These are phyloP conservation scores for Nannochloropsis oceanica DNA, from an alignment of 108 stramenopile species.

Conservation along the genomic window DNA sequence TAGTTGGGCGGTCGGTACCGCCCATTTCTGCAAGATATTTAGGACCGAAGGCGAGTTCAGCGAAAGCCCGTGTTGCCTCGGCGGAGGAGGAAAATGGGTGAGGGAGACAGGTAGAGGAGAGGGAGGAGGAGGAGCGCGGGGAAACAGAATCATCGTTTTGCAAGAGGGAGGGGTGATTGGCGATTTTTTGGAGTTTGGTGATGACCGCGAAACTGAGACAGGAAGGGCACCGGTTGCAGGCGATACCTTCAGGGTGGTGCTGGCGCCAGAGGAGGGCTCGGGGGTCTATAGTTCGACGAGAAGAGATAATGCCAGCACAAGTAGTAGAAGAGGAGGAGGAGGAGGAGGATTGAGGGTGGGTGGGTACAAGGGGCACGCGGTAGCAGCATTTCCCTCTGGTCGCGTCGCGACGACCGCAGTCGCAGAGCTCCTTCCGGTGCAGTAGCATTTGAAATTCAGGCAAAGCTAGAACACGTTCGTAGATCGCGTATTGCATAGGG, in stretches of 20 bases:
- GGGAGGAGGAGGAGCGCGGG: background rate
- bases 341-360: background rate
- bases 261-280: conserved; percentile 27
- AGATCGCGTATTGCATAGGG: conserved; percentile 12
- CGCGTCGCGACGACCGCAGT: conserved; percentile 1
- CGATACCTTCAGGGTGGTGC: conserved; percentile 5
- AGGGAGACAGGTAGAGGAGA: background rate
- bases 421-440: conserved; percentile 3
- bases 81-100: background rate
- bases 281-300: background rate
- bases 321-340: background rate
- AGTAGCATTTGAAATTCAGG: conserved; percentile 26
- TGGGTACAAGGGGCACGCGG: background rate
- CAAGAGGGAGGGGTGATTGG: conserved; percentile 39
- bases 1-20: background rate
- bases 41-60: background rate
- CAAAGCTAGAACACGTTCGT: conserved; percentile 4
- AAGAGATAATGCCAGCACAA: background rate
- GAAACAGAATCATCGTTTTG: conserved; percentile 4
- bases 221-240: conserved; percentile 25
- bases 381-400: conserved; percentile 9
- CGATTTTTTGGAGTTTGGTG: conserved; percentile 28
- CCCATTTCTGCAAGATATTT: background rate
- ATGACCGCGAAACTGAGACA: conserved; percentile 17
- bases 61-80: background rate